Evolutionary conservation across 2,329 filamentous ascomycete species (phyloP), one percentile per base, ranked within the genome.

Genomic region (Bipolaris bicolor): DNA sequence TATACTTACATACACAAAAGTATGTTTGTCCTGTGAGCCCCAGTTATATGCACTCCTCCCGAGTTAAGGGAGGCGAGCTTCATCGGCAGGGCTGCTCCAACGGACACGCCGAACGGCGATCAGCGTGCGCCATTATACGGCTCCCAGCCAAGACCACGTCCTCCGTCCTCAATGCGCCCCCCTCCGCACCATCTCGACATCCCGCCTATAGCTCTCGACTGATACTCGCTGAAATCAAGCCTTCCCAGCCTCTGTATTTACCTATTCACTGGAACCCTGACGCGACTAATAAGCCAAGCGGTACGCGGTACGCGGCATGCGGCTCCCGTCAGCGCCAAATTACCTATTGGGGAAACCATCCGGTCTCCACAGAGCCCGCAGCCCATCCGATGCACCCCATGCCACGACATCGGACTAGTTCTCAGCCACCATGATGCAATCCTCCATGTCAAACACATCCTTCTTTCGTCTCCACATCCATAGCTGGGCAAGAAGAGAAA

Each of bases 21-120:
- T 15, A 7, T 15, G 39, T 18, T 3, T 22, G 16, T 41, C 24
- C 13, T 11, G 29, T 18, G 15, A 39, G 18, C 34, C 24, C 22
- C 47, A 34, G 22, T 31, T 22, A 40, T 43, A 11, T 18, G 34
- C 16, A 13, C 34, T n/a, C 16, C 43, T 52, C 22, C 11, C 40
- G 15, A n/a, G 29, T 20, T 29, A 20, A 47, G 54, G 34, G 48
- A 52, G 18, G 54, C 47, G 44, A 47, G 22, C 51, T 10, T 53
- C 41, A 29, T 48, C 55, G 52, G 54, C 50, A 66, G 58, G 36
- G 29, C 65, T 65, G 63, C 59, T 62, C 56, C 49, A 64, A 60
- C 33, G 36, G 53, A 61, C 58, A 63, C 56, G 58, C 58, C 60
- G 49, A 59, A 58, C 57, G 57, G 53, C 58, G 48, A 60, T 63